phyloP scores from a whole-genome alignment of 805 yeast species.

The Nakazawaea ishiwadae region DNA sequence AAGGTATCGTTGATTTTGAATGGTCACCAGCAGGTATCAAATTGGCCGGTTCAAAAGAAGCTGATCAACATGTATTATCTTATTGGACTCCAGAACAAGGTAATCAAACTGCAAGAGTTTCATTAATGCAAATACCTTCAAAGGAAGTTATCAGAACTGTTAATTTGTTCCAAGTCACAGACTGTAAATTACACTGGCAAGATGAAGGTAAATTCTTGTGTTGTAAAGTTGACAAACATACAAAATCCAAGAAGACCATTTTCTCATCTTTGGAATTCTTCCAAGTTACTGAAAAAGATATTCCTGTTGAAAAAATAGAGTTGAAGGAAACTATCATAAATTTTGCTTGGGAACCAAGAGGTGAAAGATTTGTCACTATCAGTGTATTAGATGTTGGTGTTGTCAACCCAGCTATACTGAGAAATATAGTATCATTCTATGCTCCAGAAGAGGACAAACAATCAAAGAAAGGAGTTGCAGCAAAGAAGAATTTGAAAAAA shows the following conservation, averaged over 20 bases:
- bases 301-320: conserved; percentile 94
- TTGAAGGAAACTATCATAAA: conserved; percentile 82
- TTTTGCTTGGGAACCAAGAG: conserved; percentile 95
- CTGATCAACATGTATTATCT: conserved; percentile 62
- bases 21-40: conserved; percentile 89
- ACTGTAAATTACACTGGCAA: conserved; percentile 93
- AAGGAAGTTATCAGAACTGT: conserved; percentile 83
- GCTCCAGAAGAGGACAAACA: conserved; percentile 61
- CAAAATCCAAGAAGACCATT: conserved; percentile 88
- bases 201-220: conserved; percentile 77
- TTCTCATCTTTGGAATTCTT: conserved; percentile 92
- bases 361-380: conserved; percentile 80
- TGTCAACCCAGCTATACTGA: conserved; percentile 58
- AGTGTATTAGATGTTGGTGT: conserved; percentile 53
- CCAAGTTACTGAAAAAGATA: conserved; percentile 79
- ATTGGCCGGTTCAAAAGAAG: conserved; percentile 49
- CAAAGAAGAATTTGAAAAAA: conserved; percentile 33
- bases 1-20: conserved; percentile 85
- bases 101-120: conserved; percentile 93
- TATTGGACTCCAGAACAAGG: conserved; percentile 94
- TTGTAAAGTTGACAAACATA: conserved; percentile 95
- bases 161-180: conserved; percentile 90
- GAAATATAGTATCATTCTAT: conserved; percentile 71
- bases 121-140: conserved; percentile 82
- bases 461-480: conserved; percentile 35